Conservation (phyloP, 805 yeast species). For the Nakazawaea ernobii region DNA sequence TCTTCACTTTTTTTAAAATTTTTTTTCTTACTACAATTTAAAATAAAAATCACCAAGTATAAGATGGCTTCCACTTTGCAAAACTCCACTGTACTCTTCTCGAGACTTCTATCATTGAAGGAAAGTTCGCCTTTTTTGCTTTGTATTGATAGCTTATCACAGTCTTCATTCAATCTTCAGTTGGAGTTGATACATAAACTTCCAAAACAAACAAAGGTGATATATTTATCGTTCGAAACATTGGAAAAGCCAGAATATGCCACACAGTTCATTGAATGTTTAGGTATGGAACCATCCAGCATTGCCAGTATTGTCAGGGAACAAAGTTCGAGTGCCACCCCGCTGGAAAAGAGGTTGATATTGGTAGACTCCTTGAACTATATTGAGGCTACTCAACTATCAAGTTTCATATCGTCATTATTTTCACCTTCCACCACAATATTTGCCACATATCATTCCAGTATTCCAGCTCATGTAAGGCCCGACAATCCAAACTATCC, state of each 20-base stretch:
- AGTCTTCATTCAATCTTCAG: slow-evolving; percentile 54
- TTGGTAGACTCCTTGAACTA: slow-evolving; percentile 68
- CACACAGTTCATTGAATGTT: slow-evolving; percentile 42
- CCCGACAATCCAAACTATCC: slow-evolving; percentile 40
- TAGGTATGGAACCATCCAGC: slow-evolving; percentile 13
- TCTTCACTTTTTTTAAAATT: no score
- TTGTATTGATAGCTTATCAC: slow-evolving; percentile 62
- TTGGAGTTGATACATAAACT: slow-evolving; percentile 48
- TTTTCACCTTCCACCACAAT: slow-evolving; percentile 28
- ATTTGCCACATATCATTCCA: slow-evolving; percentile 32
- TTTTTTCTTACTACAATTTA: no score
- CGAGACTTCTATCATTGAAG: slow-evolving; percentile 59
- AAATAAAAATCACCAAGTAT: background rate
- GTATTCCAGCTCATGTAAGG: slow-evolving; percentile 20
- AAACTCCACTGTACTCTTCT: slow-evolving; percentile 47
- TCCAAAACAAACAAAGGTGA: slow-evolving; percentile 28
- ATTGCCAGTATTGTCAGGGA: slow-evolving; percentile 6
- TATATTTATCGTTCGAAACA: slow-evolving; percentile 69
- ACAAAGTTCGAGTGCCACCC: slow-evolving; percentile 7
- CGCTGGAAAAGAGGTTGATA: slow-evolving; percentile 32
- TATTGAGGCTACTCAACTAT: slow-evolving; percentile 38
- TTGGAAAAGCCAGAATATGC: slow-evolving; percentile 44
- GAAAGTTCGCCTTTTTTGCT: slow-evolving; percentile 74
- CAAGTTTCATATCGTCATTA: slow-evolving; percentile 44
- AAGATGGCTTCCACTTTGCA: slow-evolving; percentile 9